Evolutionary conservation across 805 yeast species (phyloP), one percentile per base, ranked within the genome.

Genomic region (Wickerhamiella brachini): DNA sequence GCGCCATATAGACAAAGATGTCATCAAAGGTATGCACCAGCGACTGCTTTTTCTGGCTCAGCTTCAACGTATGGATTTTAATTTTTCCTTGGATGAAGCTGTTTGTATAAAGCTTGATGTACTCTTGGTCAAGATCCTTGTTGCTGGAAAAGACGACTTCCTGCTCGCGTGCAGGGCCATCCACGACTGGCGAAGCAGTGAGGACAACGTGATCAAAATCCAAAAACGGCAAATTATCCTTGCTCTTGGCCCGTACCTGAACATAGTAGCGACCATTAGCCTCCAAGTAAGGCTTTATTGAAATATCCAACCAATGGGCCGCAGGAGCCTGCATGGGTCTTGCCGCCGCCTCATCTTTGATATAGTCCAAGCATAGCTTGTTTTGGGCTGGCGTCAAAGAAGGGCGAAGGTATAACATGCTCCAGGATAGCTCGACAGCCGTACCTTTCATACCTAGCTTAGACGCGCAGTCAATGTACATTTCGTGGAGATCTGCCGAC

Each of bases 401-500:
- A 23, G 58, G 54, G 42, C 52, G 51, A 13, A 59, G 52, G n/a
- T 56, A 46, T 1, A 67, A 56, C 12, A 66, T 50, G 12, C 57
- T 56, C 52, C 67, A 56, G 0, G 68, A 57, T 15, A 61, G 57
- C 5, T 56, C 61, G 22, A 69, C 54, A 15, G 62, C 59, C 10
- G 61, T 58, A 2, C 57, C 48, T 51, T 59, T 15, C 50, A 57
- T 50, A 1, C 50, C 59, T 21, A 65, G 59, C 39, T 53, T 57
- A 56, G 45, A 57, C 38, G 88, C 70, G 58, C 95, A 86, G 41
- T 79, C 78, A 26, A 85, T 73, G 60, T 81, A 87, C 1, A 81
- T 69, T 56, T 78, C 79, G 39, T 86, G 70, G 17, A 90, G 65
- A n/a, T 74, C 66, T 5, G 78, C 73, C 1, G 94, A 85, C 60